Evolutionary conservation across 352 stramenopile species (phyloP).

Genomic region (Plasmopara halstedii): DNA sequence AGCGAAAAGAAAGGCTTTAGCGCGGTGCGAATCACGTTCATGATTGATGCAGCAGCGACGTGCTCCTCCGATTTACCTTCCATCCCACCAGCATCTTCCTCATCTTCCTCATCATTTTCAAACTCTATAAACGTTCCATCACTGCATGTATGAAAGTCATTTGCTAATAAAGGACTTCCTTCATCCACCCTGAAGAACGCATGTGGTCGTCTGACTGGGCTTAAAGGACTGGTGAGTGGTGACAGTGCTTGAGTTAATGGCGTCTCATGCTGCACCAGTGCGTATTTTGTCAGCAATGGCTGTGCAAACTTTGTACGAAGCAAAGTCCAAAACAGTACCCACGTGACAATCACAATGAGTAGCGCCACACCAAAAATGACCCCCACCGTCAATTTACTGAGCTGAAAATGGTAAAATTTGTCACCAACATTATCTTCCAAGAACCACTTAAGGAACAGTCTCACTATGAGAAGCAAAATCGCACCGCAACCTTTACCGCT

Average conservation of each 20-base stretch:
- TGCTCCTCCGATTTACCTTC: conserved; percentile 29
- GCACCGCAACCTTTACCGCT: conserved; percentile 71
- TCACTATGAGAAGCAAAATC: conserved; percentile 59
- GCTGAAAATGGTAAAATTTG: neutral
- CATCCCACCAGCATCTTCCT: conserved; percentile 31
- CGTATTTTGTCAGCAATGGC: conserved; percentile 57
- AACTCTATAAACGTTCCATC: conserved; percentile 8
- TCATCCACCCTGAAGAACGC: conserved; percentile 28
- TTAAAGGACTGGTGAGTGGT: conserved; percentile 37
- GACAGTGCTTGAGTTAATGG: conserved; percentile 45
- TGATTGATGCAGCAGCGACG: conserved; percentile 35
- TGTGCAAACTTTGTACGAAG: conserved; percentile 50
- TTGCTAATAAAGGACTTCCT: conserved; percentile 35
- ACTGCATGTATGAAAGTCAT: conserved; percentile 17
- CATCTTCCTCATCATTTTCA: conserved; percentile 24
- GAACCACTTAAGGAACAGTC: conserved; percentile 51
- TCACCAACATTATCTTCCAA: conserved; percentile 17
- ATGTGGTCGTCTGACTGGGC: conserved; percentile 10
- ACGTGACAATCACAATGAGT: conserved; percentile 43
- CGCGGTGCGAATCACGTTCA: conserved; percentile 49
- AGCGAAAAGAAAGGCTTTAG: conserved; percentile 75
- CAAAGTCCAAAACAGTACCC: conserved; percentile 42
- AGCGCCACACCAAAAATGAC: conserved; percentile 64
- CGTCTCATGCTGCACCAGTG: conserved; percentile 58
- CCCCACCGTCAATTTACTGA: conserved; percentile 40